A percentile compares a stretch with the other conserved stretches of the same genome.
phyloP scores from a whole-genome alignment of 1,284 basidiomycete genomes.

The Golubevia sp. region DNA sequence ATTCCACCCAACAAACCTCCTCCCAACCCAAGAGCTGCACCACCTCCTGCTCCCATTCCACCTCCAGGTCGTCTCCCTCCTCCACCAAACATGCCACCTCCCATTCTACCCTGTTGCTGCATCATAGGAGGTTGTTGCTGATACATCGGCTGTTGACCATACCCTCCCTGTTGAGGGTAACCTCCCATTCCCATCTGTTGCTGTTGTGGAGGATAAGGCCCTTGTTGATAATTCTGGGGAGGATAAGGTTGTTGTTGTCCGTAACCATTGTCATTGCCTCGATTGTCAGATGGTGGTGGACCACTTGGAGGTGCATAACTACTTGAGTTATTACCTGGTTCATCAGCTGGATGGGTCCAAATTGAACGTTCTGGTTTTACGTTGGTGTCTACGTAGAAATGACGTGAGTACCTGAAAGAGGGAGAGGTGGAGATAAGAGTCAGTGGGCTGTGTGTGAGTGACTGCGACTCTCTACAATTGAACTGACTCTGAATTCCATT shows the following conservation, averaged over 20 bases:
- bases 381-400: constrained; percentile 54
- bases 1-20: background rate
- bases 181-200: background rate
- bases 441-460: too few relatives aligned
- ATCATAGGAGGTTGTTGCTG: background rate
- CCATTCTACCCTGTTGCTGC: background rate
- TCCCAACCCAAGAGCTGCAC: background rate
- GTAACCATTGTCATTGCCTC: too few relatives aligned
- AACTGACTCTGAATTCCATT: constrained; percentile 45
- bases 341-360: constrained; percentile 48
- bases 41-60: constrained; percentile 1
- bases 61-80: background rate
- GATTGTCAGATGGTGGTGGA: background rate
- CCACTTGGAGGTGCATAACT: constrained; percentile 1
- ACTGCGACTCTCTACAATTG: background rate
- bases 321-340: constrained; percentile 13
- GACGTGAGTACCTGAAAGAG: constrained; percentile 31
- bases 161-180: background rate
- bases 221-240: background rate
- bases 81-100: background rate
- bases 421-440: background rate
- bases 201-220: background rate
- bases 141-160: background rate
- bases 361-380: constrained; percentile 43
- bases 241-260: background rate